These are phyloP conservation scores for Jaltomata sinuosa DNA, from an alignment of 257 asterid genomes.

Conservation along the genomic window DNA sequence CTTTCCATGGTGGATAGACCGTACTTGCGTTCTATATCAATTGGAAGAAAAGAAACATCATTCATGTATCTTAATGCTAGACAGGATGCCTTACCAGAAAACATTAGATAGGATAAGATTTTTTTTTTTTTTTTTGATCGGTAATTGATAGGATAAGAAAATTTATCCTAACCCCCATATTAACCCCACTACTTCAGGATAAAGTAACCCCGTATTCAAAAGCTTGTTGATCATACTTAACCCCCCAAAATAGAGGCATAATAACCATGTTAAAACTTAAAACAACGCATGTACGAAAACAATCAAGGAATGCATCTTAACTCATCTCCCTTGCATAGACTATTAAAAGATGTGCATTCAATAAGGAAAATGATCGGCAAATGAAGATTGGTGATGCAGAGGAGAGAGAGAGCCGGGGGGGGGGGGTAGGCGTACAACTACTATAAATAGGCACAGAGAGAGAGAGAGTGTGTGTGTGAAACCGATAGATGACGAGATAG, in stretches of 20 bases:
- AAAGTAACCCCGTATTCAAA: background rate
- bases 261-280: background rate
- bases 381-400: background rate
- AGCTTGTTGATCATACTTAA: background rate
- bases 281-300: background rate
- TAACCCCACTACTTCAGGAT: background rate
- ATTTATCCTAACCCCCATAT: background rate
- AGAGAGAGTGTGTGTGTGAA: background rate
- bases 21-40: background rate
- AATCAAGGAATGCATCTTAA: background rate
- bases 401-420: background rate
- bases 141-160: background rate
- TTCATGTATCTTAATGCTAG: background rate
- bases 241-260: background rate
- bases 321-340: background rate
- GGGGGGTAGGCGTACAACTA: background rate
- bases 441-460: background rate
- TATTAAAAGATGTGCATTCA: background rate
- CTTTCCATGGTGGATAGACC: background rate
- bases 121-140: background rate
- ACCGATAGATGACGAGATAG: background rate
- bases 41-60: background rate
- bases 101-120: background rate
- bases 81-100: background rate
- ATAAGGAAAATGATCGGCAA: background rate